Evolutionary conservation across 495 filamentous ascomycete genomes (phyloP).

Genomic region (Talaromyces nanjingensis): DNA sequence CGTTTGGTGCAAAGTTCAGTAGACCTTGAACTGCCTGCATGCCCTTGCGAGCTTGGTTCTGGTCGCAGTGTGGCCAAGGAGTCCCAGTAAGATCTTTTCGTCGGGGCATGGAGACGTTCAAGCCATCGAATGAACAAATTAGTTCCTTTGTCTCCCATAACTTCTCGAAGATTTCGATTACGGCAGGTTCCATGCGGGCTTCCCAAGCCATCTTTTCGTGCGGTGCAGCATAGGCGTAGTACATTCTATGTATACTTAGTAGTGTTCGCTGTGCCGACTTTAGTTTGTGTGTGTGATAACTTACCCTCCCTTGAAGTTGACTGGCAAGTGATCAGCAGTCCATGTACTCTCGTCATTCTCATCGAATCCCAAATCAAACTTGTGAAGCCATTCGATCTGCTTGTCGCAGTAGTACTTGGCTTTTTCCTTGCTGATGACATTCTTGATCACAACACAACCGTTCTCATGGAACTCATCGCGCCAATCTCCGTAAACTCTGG

Average conservation of each 20-base stretch:
- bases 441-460: slow-evolving; percentile 29
- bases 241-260: slow-evolving; percentile 16
- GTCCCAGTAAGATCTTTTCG: slow-evolving; percentile 24
- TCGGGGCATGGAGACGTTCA: slow-evolving; percentile 27
- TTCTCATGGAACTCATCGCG: slow-evolving; percentile 30
- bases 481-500: slow-evolving; percentile 28
- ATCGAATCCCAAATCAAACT: slow-evolving; percentile 32
- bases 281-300: background rate
- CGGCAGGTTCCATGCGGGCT: slow-evolving; percentile 31
- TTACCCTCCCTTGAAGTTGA: slow-evolving; percentile 30
- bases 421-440: slow-evolving; percentile 20
- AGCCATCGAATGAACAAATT: slow-evolving; percentile 30
- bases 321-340: slow-evolving; percentile 30
- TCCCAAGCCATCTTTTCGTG: slow-evolving; percentile 29
- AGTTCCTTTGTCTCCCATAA: slow-evolving; percentile 36
- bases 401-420: slow-evolving; percentile 28
- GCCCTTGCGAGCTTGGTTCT: slow-evolving; percentile 30
- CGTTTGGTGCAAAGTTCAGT: slow-evolving; percentile 32
- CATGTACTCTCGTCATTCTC: slow-evolving; percentile 30
- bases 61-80: slow-evolving; percentile 35
- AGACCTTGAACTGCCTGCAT: slow-evolving; percentile 33
- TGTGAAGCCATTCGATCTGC: slow-evolving; percentile 31
- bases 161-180: slow-evolving; percentile 31
- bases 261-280: background rate
- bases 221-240: slow-evolving; percentile 19